Evolutionary conservation across 1,284 basidiomycete genomes (phyloP).

Genomic region (Naganishia liquefaciens): DNA sequence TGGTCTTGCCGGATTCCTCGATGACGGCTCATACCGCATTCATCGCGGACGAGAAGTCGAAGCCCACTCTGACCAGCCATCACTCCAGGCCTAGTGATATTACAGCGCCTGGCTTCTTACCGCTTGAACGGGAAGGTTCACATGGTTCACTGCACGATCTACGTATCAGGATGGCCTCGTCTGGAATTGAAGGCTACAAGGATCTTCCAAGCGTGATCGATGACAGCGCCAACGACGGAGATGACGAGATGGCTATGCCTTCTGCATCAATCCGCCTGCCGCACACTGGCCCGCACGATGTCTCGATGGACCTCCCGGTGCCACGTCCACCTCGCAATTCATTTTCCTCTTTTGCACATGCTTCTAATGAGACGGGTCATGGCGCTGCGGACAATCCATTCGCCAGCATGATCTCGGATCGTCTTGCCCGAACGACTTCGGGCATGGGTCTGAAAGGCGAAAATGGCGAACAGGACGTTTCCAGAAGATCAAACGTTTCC

Average conservation of each 20-base stretch:
- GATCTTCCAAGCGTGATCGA: conserved; percentile 14
- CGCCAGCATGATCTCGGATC: conserved; percentile 15
- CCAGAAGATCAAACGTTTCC: conserved; percentile 14
- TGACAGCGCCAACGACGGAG: conserved; percentile 19
- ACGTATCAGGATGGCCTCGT: conserved; percentile 20
- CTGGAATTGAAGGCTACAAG: conserved; percentile 7
- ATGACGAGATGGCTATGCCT: conserved; percentile 19
- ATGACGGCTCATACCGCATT: conserved; percentile 13
- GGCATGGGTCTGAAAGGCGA: background rate
- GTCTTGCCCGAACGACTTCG: conserved; percentile 8
- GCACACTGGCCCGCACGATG: conserved; percentile 4
- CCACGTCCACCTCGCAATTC: conserved; percentile 25
- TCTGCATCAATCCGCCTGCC: background rate
- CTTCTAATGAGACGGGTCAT: background rate
- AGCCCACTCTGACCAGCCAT: background rate
- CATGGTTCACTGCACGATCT: conserved; percentile 11
- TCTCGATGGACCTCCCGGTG: conserved; percentile 10
- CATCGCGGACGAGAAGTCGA: background rate
- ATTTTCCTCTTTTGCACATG: conserved; percentile 14
- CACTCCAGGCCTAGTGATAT: background rate
- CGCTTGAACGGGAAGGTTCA: conserved; percentile 16
- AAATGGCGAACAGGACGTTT: background rate
- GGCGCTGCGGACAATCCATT: conserved; percentile 5
- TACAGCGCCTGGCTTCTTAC: background rate
- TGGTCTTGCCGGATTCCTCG: conserved; percentile 25